Evolutionary conservation across 192 early-diverging fungal species (phyloP), one percentile per base, ranked within the genome.

Genomic region (Spizellomyces sp.): DNA sequence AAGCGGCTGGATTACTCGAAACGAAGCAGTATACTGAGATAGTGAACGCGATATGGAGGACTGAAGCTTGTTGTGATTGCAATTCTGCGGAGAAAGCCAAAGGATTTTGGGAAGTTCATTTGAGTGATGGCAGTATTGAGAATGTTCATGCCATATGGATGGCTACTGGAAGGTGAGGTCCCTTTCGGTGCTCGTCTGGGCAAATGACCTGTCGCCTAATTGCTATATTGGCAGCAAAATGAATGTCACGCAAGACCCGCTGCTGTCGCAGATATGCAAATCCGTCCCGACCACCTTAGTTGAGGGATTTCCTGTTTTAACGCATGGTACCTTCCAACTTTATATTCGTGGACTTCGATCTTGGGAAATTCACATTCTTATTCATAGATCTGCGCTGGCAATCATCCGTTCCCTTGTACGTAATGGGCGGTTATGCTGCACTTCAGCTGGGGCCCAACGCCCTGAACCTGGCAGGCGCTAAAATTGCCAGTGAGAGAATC

Each of bases 161-260:
- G 52, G 52, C 52, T 19, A 54, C 52, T 54, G 52, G 52, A 54
- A 54, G 52, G 52, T 54, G 52, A 54, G 14, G 17, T 54, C 52
- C 52, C 15, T 19, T 2, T 12, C 50, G 9, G 10, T 19, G 14
- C 52, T 54, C 52, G 52, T 14, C 52, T n/a, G 52, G 0, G 52
- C 52, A 54, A 3, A 54, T 54, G 15, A 54, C 14, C 52, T 54
- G 15, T n/a, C 17, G 52, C 14, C 17, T 54, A 54, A n/a, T 19
- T 19, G 52, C 52, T 54, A n/a, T 19, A n/a, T 14, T 0, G 15
- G 17, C 17, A 54, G 52, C 52, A 54, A 54, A 54, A 54, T 54
- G 52, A 54, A 54, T 19, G 52, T 19, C 52, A 54, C 17, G 52
- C 52, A 54, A 54, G 52, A 54, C 52, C 52, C 52, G 15, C 52